A percentile compares a stretch with the other conserved stretches of the same genome.
phyloP scores from a whole-genome alignment of 1,139 yeast species.

The Yamadazyma mexicana region DNA sequence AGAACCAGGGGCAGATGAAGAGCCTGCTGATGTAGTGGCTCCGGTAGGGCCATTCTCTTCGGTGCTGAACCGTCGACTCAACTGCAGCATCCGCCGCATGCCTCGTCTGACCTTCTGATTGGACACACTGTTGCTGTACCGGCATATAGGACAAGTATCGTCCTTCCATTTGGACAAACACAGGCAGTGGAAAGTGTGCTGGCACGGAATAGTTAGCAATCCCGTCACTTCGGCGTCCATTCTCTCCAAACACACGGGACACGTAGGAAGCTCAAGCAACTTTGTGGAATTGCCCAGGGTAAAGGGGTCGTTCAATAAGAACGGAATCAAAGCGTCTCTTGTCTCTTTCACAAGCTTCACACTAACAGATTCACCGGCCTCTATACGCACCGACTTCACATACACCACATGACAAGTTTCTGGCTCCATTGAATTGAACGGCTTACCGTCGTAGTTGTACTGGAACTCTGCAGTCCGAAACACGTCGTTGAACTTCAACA shows the following conservation, averaged over 20 bases:
- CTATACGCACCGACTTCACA: conserved; percentile 55
- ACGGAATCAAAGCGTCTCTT: conserved; percentile 52
- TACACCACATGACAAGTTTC: conserved; percentile 80
- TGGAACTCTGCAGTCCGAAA: conserved; percentile 63
- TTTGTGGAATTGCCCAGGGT: conserved; percentile 24
- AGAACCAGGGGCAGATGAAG: no score
- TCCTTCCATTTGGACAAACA: conserved; percentile 90
- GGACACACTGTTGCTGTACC: conserved; percentile 60
- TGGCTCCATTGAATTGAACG: conserved; percentile 86
- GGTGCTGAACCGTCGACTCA: conserved; percentile 11
- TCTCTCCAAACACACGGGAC: conserved; percentile 91
- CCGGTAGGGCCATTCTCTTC: background rate
- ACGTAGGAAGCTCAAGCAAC: conserved; percentile 74
- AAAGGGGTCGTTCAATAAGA: conserved; percentile 73
- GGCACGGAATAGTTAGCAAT: conserved; percentile 83
- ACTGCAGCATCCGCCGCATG: conserved; percentile 34
- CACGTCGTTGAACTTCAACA: conserved; percentile 67
- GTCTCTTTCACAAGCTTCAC: conserved; percentile 18
- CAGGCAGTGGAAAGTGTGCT: conserved; percentile 90
- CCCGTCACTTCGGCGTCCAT: conserved; percentile 86
- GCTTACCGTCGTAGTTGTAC: conserved; percentile 65
- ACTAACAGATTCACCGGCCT: conserved; percentile 13
- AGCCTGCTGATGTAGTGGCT: background rate
- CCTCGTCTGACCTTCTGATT: conserved; percentile 38
- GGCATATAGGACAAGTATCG: conserved; percentile 88